A percentile compares a stretch with the other conserved stretches of the same genome.
Conservation (phyloP, 768 basidiomycete species). For the Rhodotorula paludigena region DNA sequence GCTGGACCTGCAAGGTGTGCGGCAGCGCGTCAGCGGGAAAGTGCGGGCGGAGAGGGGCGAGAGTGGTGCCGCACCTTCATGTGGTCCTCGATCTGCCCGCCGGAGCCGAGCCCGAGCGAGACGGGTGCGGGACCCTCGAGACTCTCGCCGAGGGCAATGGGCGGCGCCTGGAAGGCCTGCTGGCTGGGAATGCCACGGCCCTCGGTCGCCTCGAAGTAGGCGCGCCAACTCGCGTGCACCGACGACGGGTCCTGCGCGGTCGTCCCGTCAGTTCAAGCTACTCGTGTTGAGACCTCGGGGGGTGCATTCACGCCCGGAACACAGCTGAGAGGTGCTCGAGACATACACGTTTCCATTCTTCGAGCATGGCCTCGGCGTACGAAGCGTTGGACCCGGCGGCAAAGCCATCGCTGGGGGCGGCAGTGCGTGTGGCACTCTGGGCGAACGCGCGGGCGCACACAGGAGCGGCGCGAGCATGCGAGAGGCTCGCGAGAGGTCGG, state of each 20-base stretch:
- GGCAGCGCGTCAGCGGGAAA: background rate
- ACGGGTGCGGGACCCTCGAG: slow-evolving; percentile 50
- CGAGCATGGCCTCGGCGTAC: slow-evolving; percentile 27
- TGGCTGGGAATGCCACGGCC: slow-evolving; percentile 67
- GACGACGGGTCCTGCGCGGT: slow-evolving; percentile 60
- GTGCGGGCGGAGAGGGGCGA: too few species aligned
- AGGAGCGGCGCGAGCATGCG: background rate
- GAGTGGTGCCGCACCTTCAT: slow-evolving; percentile 86
- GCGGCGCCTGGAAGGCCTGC: slow-evolving; percentile 81
- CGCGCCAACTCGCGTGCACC: slow-evolving; percentile 89
- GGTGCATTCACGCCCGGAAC: too few species aligned
- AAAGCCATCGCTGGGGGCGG: background rate
- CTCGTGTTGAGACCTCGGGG: too few species aligned
- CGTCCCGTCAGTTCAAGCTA: too few species aligned
- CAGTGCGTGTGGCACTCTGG: background rate
- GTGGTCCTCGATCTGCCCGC: slow-evolving; percentile 84
- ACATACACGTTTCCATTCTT: slow-evolving; percentile 1
- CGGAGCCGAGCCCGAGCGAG: slow-evolving; percentile 62
- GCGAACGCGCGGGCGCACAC: background rate
- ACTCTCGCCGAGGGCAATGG: slow-evolving; percentile 51
- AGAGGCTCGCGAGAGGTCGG: background rate
- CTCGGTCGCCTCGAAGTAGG: slow-evolving; percentile 90
- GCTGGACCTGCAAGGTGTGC: slow-evolving; percentile 67
- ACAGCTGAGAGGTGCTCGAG: too few species aligned
- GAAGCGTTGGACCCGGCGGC: slow-evolving; percentile 10